Evolutionary conservation across 2,329 filamentous ascomycete genomes (phyloP).

Genomic region (Cercospora nicotianae): DNA sequence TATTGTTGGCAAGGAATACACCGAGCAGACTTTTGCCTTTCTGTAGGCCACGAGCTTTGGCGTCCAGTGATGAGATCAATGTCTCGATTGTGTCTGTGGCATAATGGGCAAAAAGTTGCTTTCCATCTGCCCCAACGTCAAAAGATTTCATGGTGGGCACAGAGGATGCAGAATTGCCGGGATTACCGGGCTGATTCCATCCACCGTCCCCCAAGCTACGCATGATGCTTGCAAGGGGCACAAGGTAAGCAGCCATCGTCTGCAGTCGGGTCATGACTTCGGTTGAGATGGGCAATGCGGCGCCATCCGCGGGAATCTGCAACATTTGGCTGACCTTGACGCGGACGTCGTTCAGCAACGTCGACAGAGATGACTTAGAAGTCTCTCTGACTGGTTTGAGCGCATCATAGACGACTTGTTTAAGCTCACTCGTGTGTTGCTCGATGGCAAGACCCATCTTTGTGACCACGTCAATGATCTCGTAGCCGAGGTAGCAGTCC

Average conservation of each 20-base stretch:
- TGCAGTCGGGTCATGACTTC: slow-evolving; percentile 86
- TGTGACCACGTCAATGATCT: slow-evolving; percentile 88
- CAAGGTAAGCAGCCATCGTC: slow-evolving; percentile 81
- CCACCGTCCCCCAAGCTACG: slow-evolving; percentile 90
- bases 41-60: slow-evolving; percentile 69
- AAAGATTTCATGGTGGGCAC: slow-evolving; percentile 74
- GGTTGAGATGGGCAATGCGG: slow-evolving; percentile 71
- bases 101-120: slow-evolving; percentile 85
- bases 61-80: slow-evolving; percentile 72
- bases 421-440: slow-evolving; percentile 79
- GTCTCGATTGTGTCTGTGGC: slow-evolving; percentile 84
- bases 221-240: slow-evolving; percentile 84
- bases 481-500: slow-evolving; percentile 93
- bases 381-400: slow-evolving; percentile 89
- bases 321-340: slow-evolving; percentile 66
- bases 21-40: slow-evolving; percentile 78
- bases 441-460: slow-evolving; percentile 77
- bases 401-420: slow-evolving; percentile 76
- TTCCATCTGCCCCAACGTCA: slow-evolving; percentile 85
- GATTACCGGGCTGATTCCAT: slow-evolving; percentile 64
- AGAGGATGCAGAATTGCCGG: slow-evolving; percentile 58
- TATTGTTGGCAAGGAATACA: slow-evolving; percentile 87
- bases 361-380: slow-evolving; percentile 78
- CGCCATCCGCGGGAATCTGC: slow-evolving; percentile 73
- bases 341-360: slow-evolving; percentile 80